Base-by-base conservation (phyloP, 2,329 filamentous ascomycete genomes). In the Aureobasidium sp. region DNA sequence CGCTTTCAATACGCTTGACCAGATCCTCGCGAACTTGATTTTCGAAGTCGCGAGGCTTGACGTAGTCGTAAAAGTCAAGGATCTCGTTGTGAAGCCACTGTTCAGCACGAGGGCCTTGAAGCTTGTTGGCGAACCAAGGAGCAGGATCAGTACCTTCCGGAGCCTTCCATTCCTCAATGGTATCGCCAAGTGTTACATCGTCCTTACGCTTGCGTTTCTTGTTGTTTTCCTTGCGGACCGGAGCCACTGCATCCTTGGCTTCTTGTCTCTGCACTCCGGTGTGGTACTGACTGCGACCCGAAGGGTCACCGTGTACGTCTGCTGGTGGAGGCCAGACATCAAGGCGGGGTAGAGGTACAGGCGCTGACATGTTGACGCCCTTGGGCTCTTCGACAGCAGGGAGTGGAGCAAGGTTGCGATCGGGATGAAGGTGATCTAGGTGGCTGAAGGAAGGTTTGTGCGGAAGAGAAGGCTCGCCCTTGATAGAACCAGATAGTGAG, bases 41-140 rank as follows among this genome's bases (percentile, higher is more conserved):
- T 74, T 99, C 94, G 68, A 89, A 94, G 2, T 82, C 74, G 49
- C 84, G 82, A 2, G 94, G 94, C 65, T 82, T 85, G 35, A 96
- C 88, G 72, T 87, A 95, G 39, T 92, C 80, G 72, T 92, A 95
- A 71, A 97, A 97, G 68, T 95, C 90, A 33, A 89, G 77, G 47
- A 97, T 86, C 74, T 99, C 94, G 69, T 91, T 90, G 73, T 97
- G 91, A 29, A 99, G 77, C 48, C 60, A 54, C 5, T 50, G 50
- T 35, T 87, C 82, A 65, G 87, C 80, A 5, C 72, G 65, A 29
- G 68, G 72, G 70, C 54, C 53, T 35, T 56, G 44, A 6, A 42
- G 27, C 14, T 53, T 49, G 57, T 60, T 60, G 45, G 57, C 35
- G 45, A 42, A 73, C 90, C 90, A 94, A 2, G 91, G 91, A 22